Evolutionary conservation across 257 asterid species (phyloP), one percentile per base, ranked within the genome.

Genomic region (Plantago major): DNA sequence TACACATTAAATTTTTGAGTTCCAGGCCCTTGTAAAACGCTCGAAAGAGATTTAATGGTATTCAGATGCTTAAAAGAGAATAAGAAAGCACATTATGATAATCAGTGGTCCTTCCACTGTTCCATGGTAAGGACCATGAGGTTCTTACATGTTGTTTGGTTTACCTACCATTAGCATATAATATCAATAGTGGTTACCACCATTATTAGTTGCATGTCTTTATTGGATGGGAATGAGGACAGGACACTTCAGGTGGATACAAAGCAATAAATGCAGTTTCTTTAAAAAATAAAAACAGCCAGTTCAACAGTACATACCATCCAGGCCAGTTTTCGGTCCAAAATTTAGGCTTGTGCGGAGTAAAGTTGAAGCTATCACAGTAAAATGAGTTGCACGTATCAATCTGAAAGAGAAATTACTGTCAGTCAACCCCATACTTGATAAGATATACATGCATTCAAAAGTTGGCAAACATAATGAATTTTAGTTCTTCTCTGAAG

Each of bases 291-390:
- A 58, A 38, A 26, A 30, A 9, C 43, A 9, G 64, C 57, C 37
- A 53, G 73, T 26, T 58, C 62, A 66, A 57, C 46, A 28, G 58
- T 53, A 74, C 80, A 40, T 79, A 90, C 98, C 98, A 90, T 71
- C 98, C 98, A 33, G 96, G 95, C 98, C 98, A 90, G 77, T 90
- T 90, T 73, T 90, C 98, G 11, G 98, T 90, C 98, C 98, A 90
- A 62, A 90, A 63, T 73, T 83, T 87, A 42, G 98, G 98, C 71
- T 71, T 82, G 69, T 82, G 67, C 38, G 95, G 95, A 66, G 90
- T 72, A 66, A 96, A 95, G 65, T 85, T 83, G 83, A 83, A 90
- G 50, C 78, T 67, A 60, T 90, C 96, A 64, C 98, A 88, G 79
- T 88, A 88, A 83, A 88, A 88, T 42, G 88, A 81, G 73, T 90